Evolutionary conservation across 2,329 filamentous ascomycete species (phyloP).

Genomic region (Exophiala spinifera): DNA sequence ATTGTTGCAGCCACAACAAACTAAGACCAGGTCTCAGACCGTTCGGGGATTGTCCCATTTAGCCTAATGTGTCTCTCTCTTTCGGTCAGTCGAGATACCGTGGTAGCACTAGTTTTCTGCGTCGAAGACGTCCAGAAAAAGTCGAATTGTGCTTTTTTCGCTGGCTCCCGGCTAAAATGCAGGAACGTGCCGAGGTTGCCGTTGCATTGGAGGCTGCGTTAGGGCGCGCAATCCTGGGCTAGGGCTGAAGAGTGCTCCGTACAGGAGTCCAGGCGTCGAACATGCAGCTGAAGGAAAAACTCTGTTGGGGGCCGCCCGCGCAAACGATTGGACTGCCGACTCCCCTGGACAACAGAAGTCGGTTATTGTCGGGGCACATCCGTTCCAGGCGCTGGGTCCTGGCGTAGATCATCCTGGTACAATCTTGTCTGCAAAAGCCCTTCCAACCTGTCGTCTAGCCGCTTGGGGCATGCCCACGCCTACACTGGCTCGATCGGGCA

Average conservation of each 20-base stretch:
- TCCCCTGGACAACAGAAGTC: background rate
- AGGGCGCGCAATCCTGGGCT: background rate
- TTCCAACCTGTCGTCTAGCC: no score
- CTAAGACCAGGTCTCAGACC: background rate
- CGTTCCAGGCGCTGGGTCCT: background rate
- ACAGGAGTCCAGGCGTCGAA: slow-evolving; percentile 7
- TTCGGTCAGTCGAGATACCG: background rate
- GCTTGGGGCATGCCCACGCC: no score
- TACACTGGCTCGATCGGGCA: no score
- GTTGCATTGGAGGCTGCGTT: slow-evolving; percentile 11
- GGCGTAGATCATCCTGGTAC: background rate
- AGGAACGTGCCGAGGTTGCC: slow-evolving; percentile 21
- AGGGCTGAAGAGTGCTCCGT: background rate
- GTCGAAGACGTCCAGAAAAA: slow-evolving; percentile 9
- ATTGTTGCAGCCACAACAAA: background rate
- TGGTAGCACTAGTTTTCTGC: no score
- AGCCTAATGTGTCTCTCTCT: background rate
- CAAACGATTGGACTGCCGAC: slow-evolving; percentile 5
- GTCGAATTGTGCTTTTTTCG: slow-evolving; percentile 5
- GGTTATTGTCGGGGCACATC: background rate
- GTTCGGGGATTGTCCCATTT: background rate
- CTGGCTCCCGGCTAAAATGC: slow-evolving; percentile 7
- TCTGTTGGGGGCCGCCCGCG: slow-evolving; percentile 4
- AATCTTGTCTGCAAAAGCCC: no score
- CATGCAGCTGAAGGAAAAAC: slow-evolving; percentile 13